These are phyloP conservation scores for Incumbomyces delicatus DNA, from an alignment of 2,329 filamentous ascomycete genomes.

Conservation along the genomic window DNA sequence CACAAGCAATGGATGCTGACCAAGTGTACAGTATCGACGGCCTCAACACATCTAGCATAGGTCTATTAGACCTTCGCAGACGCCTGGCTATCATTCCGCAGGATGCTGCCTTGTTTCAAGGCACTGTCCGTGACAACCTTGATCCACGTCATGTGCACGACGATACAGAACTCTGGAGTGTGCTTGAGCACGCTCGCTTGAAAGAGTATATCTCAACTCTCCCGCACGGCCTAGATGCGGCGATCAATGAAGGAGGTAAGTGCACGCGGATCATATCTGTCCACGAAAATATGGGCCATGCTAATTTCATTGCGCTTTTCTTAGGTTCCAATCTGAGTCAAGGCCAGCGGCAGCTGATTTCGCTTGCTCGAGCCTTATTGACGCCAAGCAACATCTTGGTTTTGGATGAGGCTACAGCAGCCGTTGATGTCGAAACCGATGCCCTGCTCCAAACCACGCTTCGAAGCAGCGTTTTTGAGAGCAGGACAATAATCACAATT, in stretches of 20 bases:
- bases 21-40: conserved; percentile 59
- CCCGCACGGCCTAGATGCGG: conserved; percentile 82
- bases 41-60: conserved; percentile 82
- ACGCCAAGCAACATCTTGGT: conserved; percentile 96
- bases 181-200: conserved; percentile 83
- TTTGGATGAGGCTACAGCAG: conserved; percentile 86
- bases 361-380: conserved; percentile 82
- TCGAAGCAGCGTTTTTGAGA: conserved; percentile 61
- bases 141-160: conserved; percentile 92
- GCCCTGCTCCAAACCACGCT: conserved; percentile 55
- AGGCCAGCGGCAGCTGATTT: conserved; percentile 89
- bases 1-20: background rate
- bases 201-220: conserved; percentile 82
- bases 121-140: conserved; percentile 85
- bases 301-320: background rate
- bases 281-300: background rate
- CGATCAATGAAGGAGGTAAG: conserved; percentile 87
- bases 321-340: conserved; percentile 87
- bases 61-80: conserved; percentile 75
- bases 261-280: conserved; percentile 20
- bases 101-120: conserved; percentile 91
- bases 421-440: conserved; percentile 61
- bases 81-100: conserved; percentile 95
- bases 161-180: conserved; percentile 95
- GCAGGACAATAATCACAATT: conserved; percentile 95